A percentile compares a stretch with the other conserved stretches of the same genome.
Conservation (phyloP, 2,329 filamentous ascomycete species). For the Aureobasidium sp. region DNA sequence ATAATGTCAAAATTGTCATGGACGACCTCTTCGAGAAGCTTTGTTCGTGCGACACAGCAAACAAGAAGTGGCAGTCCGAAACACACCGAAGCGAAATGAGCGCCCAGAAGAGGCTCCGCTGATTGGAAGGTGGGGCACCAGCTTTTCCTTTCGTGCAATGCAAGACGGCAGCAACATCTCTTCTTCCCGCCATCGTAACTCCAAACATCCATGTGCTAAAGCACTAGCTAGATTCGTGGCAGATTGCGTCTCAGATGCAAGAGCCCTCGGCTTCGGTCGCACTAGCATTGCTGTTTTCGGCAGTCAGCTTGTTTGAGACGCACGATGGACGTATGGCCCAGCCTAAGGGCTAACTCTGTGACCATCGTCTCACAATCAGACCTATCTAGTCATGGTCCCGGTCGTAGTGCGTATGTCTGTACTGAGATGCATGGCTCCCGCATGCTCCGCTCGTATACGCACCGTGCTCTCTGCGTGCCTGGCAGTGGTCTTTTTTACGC, state of each 20-base stretch:
- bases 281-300: slow-evolving; percentile 1
- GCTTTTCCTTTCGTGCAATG: slow-evolving; percentile 4
- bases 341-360: slow-evolving; percentile 11
- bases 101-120: slow-evolving; percentile 4
- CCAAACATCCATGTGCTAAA: neutral
- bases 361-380: slow-evolving; percentile 12
- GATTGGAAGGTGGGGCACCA: slow-evolving; percentile 7
- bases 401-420: neutral
- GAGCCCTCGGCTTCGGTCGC: neutral
- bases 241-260: slow-evolving; percentile 7
- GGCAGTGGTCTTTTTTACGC: slow-evolving; percentile 1
- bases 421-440: slow-evolving; percentile 7
- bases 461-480: slow-evolving; percentile 16
- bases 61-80: neutral
- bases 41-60: slow-evolving; percentile 5
- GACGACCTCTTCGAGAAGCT: slow-evolving; percentile 1
- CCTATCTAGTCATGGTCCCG: slow-evolving; percentile 6
- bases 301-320: neutral
- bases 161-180: neutral
- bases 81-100: slow-evolving; percentile 12
- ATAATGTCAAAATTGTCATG: slow-evolving; percentile 3
- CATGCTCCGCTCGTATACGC: slow-evolving; percentile 7
- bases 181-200: neutral
- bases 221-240: slow-evolving; percentile 5
- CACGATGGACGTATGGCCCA: slow-evolving; percentile 1